Conservation (phyloP, 768 basidiomycete genomes). For the Hypholoma fasciculare region DNA sequence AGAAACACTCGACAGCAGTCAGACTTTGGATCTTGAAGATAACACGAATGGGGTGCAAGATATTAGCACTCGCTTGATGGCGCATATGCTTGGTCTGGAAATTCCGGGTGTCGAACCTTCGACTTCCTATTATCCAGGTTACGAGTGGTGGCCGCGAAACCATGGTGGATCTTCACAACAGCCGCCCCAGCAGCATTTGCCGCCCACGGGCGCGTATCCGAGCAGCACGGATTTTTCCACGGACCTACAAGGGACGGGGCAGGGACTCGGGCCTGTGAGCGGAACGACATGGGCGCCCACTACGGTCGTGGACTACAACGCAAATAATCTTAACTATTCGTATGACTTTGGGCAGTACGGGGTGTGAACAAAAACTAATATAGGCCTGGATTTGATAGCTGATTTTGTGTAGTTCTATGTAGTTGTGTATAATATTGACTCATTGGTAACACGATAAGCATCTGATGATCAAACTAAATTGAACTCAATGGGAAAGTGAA, state of each 20-base stretch:
- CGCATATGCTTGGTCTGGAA: conserved; percentile 69
- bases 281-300: conserved; percentile 16
- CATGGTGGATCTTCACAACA: conserved; percentile 15
- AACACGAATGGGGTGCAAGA: conserved; percentile 56
- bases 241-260: conserved; percentile 14
- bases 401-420: conserved; percentile 10
- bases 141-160: conserved; percentile 66
- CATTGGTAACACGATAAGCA: conserved; percentile 11
- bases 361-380: conserved; percentile 16
- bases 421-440: conserved; percentile 13
- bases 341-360: conserved; percentile 32
- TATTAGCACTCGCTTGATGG: conserved; percentile 65
- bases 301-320: conserved; percentile 13
- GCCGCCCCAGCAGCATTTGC: conserved; percentile 9
- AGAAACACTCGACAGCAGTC: conserved; percentile 18
- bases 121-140: conserved; percentile 54
- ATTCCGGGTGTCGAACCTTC: conserved; percentile 66
- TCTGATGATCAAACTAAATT: conserved; percentile 16
- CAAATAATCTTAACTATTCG: conserved; percentile 24
- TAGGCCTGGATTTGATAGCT: conserved; percentile 11
- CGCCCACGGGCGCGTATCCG: conserved; percentile 9
- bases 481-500: conserved; percentile 17
- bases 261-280: conserved; percentile 2
- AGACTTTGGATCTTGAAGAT: conserved; percentile 17
- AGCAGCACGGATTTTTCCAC: conserved; percentile 13